Percentiles rank a stretch among this genome's conserved stretches.
These are phyloP conservation scores for Beta corolliflora DNA, from an alignment of 179 eudicot species.

Conservation along the genomic window DNA sequence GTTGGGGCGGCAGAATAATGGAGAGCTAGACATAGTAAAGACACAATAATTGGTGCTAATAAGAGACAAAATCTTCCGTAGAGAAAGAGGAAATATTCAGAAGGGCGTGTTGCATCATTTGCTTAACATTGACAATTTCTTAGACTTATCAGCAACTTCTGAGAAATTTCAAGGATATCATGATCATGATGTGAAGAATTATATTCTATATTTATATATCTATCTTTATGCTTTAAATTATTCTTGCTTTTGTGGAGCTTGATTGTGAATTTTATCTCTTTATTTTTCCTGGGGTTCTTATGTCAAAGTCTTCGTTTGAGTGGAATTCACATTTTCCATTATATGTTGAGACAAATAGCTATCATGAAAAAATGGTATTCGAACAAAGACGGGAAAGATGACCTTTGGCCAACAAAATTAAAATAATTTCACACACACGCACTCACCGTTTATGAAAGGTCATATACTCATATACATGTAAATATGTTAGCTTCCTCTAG, in stretches of 20 bases:
- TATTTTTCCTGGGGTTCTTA: not conserved
- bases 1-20: constrained; percentile 17
- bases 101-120: constrained; percentile 12
- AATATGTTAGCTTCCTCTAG: not conserved
- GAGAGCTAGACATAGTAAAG: constrained; percentile 13
- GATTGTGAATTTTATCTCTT: not conserved
- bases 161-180: not conserved
- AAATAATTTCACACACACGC: constrained; percentile 5
- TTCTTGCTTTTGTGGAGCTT: constrained; percentile 15
- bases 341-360: not conserved
- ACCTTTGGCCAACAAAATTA: constrained; percentile 6
- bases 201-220: not conserved
- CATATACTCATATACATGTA: not conserved
- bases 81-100: not conserved
- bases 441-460: not conserved
- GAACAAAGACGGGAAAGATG: constrained; percentile 8
- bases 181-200: not conserved
- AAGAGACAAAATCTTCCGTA: constrained; percentile 21
- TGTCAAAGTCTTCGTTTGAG: not conserved
- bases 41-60: constrained; percentile 21
- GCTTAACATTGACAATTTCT: constrained; percentile 12
- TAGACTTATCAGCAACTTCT: not conserved
- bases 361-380: constrained; percentile 18
- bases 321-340: constrained; percentile 19
- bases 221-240: not conserved